Percentiles rank a stretch among this genome's conserved stretches.
phyloP scores from a whole-genome alignment of 192 early-diverging fungal species.

The Linnemannia elongata region DNA sequence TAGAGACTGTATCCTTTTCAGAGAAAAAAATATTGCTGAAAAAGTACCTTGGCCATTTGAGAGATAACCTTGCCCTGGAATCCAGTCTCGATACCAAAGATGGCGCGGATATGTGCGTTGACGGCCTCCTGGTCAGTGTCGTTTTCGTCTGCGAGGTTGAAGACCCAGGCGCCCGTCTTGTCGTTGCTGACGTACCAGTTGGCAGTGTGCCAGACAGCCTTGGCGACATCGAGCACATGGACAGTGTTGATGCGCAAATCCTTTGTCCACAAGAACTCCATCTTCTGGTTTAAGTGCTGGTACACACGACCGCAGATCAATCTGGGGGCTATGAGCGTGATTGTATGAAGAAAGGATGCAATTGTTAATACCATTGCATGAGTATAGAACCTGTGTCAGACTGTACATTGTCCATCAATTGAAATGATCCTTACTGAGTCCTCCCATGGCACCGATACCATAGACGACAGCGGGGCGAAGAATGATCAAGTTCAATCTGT shows the following conservation, averaged over 20 bases:
- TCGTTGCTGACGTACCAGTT: slow-evolving; percentile 65
- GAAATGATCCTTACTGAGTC: slow-evolving; percentile 75
- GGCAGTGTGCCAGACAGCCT: slow-evolving; percentile 72
- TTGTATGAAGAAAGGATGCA: slow-evolving; percentile 12
- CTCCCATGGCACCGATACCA: slow-evolving; percentile 82
- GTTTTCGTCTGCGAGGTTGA: slow-evolving; percentile 89
- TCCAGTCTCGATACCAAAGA: slow-evolving; percentile 89
- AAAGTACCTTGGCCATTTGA: slow-evolving; percentile 80
- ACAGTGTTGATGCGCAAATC: slow-evolving; percentile 95
- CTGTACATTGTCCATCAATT: not conserved
- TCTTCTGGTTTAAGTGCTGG: slow-evolving; percentile 81
- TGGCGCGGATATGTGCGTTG: slow-evolving; percentile 74
- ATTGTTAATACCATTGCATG: not conserved
- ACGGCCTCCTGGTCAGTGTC: slow-evolving; percentile 91
- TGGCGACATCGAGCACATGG: slow-evolving; percentile 87
- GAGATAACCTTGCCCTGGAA: slow-evolving; percentile 85
- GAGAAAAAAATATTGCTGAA: not conserved
- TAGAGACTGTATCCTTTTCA: too few relatives aligned
- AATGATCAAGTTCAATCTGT: slow-evolving; percentile 83
- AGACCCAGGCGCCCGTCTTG: slow-evolving; percentile 69
- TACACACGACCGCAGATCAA: slow-evolving; percentile 95
- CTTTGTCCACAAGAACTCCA: slow-evolving; percentile 96
- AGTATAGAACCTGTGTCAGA: not conserved
- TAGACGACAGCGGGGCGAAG: slow-evolving; percentile 92
- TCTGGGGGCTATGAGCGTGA: slow-evolving; percentile 79